These are phyloP conservation scores for Microascus cirrosus DNA, from an alignment of 2,329 filamentous ascomycete genomes.

Conservation along the genomic window DNA sequence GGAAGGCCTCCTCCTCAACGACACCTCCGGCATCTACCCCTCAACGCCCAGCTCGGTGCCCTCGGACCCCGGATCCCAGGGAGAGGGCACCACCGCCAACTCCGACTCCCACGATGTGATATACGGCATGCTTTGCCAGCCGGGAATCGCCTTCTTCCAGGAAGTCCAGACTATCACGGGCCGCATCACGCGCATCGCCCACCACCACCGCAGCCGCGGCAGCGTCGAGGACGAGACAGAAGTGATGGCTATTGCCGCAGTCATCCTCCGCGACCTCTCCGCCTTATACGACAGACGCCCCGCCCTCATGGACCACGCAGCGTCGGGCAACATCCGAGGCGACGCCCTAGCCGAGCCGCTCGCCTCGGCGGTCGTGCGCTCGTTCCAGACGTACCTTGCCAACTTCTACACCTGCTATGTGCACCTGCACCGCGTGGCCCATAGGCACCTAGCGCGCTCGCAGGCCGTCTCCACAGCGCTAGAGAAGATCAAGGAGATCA, in stretches of 20 bases:
- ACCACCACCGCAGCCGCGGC: slow-evolving; percentile 41
- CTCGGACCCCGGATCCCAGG: slow-evolving; percentile 7
- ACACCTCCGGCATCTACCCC: slow-evolving; percentile 20
- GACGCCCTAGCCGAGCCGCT: slow-evolving; percentile 28
- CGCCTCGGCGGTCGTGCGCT: slow-evolving; percentile 36
- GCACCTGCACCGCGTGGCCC: slow-evolving; percentile 45
- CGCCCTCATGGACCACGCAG: slow-evolving; percentile 43
- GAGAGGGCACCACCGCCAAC: background rate
- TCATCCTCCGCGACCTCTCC: slow-evolving; percentile 37
- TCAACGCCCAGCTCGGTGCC: background rate
- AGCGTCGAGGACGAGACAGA: slow-evolving; percentile 48
- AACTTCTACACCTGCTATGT: slow-evolving; percentile 46
- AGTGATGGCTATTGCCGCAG: slow-evolving; percentile 40
- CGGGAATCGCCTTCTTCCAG: slow-evolving; percentile 44
- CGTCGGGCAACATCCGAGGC: slow-evolving; percentile 28
- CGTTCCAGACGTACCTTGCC: slow-evolving; percentile 44
- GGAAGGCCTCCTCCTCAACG: slow-evolving; percentile 36
- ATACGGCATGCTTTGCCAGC: slow-evolving; percentile 41
- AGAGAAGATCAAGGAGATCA: slow-evolving; percentile 32
- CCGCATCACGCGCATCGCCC: slow-evolving; percentile 43
- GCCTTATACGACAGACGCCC: slow-evolving; percentile 37
- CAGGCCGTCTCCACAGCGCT: slow-evolving; percentile 33
- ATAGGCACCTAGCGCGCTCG: slow-evolving; percentile 39
- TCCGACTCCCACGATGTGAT: slow-evolving; percentile 32
- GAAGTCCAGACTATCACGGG: slow-evolving; percentile 47